These are phyloP conservation scores for Fonsecaea erecta DNA, from an alignment of 2,329 filamentous ascomycete species.

Conservation along the genomic window DNA sequence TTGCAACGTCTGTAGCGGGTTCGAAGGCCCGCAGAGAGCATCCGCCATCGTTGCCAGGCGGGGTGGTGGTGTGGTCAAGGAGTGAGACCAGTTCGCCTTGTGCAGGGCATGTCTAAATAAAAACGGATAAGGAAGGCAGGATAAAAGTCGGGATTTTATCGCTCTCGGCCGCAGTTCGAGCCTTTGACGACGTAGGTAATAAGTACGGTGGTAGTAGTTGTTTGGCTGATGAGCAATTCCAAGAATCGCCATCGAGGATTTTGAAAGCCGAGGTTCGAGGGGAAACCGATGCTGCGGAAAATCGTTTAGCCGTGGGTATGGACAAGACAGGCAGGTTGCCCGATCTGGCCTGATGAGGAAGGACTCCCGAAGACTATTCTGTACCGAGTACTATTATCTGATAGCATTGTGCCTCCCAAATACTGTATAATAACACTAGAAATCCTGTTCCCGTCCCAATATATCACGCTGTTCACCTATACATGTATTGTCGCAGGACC, in stretches of 20 bases:
- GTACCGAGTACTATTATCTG: neutral
- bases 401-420: neutral
- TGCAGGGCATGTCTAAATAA: conserved; percentile 10
- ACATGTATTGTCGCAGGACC: neutral
- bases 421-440: neutral
- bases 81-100: neutral
- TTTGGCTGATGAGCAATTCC: neutral
- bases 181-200: neutral
- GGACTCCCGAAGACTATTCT: too few relatives aligned
- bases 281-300: neutral
- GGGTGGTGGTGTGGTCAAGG: conserved; percentile 4
- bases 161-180: neutral
- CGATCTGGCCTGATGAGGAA: neutral
- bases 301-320: neutral
- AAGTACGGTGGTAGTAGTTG: too few relatives aligned
- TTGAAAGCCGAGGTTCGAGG: neutral
- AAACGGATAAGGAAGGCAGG: neutral
- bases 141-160: neutral
- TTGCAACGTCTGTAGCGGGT: conserved; percentile 73
- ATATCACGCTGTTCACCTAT: neutral
- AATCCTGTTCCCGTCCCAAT: conserved; percentile 20
- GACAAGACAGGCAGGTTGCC: neutral
- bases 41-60: conserved; percentile 62
- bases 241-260: neutral
- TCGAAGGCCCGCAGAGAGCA: conserved; percentile 74